These are phyloP conservation scores for Colletotrichum australisinense DNA, from an alignment of 2,329 filamentous ascomycete genomes.

Conservation along the genomic window DNA sequence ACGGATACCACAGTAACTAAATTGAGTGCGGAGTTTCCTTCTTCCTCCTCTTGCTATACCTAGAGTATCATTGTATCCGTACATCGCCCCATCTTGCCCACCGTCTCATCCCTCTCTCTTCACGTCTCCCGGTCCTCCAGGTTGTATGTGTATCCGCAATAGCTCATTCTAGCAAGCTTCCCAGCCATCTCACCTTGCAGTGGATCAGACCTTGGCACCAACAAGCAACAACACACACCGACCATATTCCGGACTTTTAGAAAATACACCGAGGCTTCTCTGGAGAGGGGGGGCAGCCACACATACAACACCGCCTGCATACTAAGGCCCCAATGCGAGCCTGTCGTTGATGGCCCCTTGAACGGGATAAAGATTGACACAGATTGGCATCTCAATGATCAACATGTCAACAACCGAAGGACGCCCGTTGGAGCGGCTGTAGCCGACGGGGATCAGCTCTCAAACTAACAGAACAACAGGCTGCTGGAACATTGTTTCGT, in stretches of 20 bases:
- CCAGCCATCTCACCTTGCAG: not conserved
- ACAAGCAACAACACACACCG: not conserved
- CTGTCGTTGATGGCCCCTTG: not conserved
- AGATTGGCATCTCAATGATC: slow-evolving; percentile 6
- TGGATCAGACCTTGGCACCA: not conserved
- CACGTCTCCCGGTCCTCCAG: not conserved
- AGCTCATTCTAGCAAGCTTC: not conserved
- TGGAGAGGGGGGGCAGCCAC: not conserved
- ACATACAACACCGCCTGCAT: not conserved
- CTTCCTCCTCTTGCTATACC: not conserved
- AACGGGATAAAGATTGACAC: slow-evolving; percentile 11
- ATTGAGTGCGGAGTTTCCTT: slow-evolving; percentile 13
- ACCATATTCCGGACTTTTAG: not conserved
- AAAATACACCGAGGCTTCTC: not conserved
- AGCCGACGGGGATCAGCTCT: slow-evolving; percentile 13
- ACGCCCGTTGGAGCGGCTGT: slow-evolving; percentile 27
- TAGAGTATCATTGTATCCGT: not conserved
- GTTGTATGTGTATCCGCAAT: not conserved
- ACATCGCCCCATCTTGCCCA: slow-evolving; percentile 8
- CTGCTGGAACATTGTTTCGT: not conserved
- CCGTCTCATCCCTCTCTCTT: not conserved
- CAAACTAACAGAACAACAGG: not conserved
- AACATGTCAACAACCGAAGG: not conserved
- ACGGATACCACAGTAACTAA: not conserved
- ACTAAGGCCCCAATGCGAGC: not conserved